Base-by-base conservation (phyloP, 2,329 filamentous ascomycete species). In the Apiospora aurea region DNA sequence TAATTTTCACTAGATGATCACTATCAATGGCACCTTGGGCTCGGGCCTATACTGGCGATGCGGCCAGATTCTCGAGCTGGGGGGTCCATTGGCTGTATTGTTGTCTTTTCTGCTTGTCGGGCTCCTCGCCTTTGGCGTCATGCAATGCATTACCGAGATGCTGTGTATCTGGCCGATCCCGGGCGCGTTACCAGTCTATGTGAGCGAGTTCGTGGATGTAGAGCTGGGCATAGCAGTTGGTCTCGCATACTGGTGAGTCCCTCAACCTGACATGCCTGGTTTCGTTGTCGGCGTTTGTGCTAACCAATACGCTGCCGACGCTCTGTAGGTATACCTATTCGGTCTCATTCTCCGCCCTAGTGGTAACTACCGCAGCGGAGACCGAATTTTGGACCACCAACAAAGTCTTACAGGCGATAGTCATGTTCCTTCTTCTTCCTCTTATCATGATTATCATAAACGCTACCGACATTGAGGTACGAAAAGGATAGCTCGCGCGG, bases 151-250 rank as follows among this genome's bases (percentile, higher is more conserved):
- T 49, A 76, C 78, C 26, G 79, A 80, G 61, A 74, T 80, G 71
- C 72, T 80, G 14, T 80, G 78, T 71, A 78, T 80, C 26, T 80
- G 79, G 79, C 79, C 79, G 6, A 75, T 81, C 18, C 79, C 79
- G 0, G 79, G 80, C 29, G 79, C 79, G 2, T 46, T 81, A 29
- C 77, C 77, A 7, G 76, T 79, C 57, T 81, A 79, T 57, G 79
- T 81, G 13, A 76, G 78, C 70, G 78, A 78, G 69, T 81, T 80
- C 70, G 77, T 81, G 11, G 79, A 81, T 53, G 74, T 72, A 13
- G 79, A 81, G 49, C 73, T 81, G n/a, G 79, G 79, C 7, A 78
- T 80, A 38, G 76, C 76, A 7, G 76, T 80, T 26, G 80, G 79
- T 46, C 74, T 81, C 44, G 76, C 77, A 51, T 80, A 81, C 69